phyloP scores from a whole-genome alignment of 1,284 basidiomycete genomes.

The Boletus calvinii region DNA sequence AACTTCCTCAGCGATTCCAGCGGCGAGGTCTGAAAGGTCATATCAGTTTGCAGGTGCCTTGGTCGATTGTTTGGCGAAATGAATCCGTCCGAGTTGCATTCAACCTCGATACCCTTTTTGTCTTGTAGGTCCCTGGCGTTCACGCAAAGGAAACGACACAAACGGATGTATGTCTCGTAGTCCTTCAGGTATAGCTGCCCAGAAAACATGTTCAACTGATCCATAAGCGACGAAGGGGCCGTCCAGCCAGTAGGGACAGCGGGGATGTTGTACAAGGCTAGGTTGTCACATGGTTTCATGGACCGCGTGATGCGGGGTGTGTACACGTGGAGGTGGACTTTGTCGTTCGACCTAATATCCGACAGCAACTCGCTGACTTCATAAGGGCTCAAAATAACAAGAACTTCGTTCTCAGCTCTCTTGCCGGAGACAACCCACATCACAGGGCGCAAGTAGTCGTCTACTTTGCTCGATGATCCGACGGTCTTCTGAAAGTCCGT shows the following conservation, averaged over 20 bases:
- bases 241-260: constrained; percentile 20
- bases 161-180: constrained; percentile 33
- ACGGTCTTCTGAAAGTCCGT: constrained; percentile 29
- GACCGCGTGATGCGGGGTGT: constrained; percentile 37
- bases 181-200: constrained; percentile 31
- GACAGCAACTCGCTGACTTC: constrained; percentile 46
- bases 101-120: constrained; percentile 11
- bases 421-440: constrained; percentile 42
- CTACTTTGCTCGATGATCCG: not conserved
- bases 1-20: constrained; percentile 34
- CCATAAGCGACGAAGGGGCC: constrained; percentile 21
- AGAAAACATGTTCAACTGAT: constrained; percentile 41
- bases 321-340: constrained; percentile 44
- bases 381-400: constrained; percentile 46
- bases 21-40: constrained; percentile 26
- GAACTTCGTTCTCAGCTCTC: not conserved
- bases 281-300: constrained; percentile 42
- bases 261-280: constrained; percentile 37
- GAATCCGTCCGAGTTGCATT: constrained; percentile 36
- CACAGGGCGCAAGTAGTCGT: constrained; percentile 43
- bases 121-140: constrained; percentile 23
- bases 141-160: constrained; percentile 41
- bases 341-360: constrained; percentile 33
- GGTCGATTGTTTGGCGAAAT: constrained; percentile 26
- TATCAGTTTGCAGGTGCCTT: constrained; percentile 6